Evolutionary conservation across 768 basidiomycete genomes (phyloP), one percentile per base, ranked within the genome.

Genomic region (Hirschioporus abietinus): DNA sequence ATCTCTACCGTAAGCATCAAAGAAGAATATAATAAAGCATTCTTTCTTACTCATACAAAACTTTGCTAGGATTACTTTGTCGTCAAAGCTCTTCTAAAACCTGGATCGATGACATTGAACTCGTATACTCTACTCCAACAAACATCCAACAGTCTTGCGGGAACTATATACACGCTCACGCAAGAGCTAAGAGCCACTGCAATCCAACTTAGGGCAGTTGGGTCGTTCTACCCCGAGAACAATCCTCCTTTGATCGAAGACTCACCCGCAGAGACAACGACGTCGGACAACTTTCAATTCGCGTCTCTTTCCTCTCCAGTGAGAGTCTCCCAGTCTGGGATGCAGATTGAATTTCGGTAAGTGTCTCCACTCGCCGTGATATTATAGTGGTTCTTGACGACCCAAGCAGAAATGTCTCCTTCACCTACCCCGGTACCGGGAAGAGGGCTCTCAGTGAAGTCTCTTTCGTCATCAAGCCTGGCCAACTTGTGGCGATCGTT

Each of bases 401-500:
- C 4, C n/a, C 25, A 26, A 4, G 9, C 58, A 59, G 58, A 9
- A 59, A 59, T 9, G 58, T 59, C 58, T 59, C 58, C 20, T 59
- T 59, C 58, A 26, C 58, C 7, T 59, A 59, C 9, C 58, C 58
- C 7, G 58, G 70, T n/a, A 67, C 72, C 20, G 66, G 70, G 26
- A 70, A 64, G 10, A 30, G 66, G 0, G 76, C 74, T 24, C 66
- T 78, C 66, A 64, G 68, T 61, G 25, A 68, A 20, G 71, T 77
- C 1, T 73, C 73, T 5, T 77, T 79, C 63, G 70, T 70, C 12
- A 74, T 79, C 30, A 66, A 69, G 17, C 72, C 73, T 7, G 78
- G 78, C 7, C 74, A 75, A n/a, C 68, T 78, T 5, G 78, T 75
- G 1, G 73, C 77, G 58, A 68, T 79, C n/a, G 78, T 77, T 8